phyloP scores from a whole-genome alignment of 768 basidiomycete genomes.

The Suillus clintonianus region DNA sequence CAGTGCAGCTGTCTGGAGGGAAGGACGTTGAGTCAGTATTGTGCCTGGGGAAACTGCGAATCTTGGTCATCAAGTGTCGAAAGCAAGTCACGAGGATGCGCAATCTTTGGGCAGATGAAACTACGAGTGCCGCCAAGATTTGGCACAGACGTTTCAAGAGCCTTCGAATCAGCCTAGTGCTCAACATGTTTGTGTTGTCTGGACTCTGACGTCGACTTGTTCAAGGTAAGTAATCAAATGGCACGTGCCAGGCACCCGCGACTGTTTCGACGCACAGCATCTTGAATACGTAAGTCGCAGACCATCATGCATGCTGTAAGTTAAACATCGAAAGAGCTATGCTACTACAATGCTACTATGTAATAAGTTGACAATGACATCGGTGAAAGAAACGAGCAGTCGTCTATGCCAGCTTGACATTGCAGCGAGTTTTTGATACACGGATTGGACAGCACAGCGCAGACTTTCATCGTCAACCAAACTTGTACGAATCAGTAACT shows the following conservation, averaged over 20 bases:
- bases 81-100: background rate
- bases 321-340: too few species aligned
- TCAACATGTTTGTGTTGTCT: background rate
- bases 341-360: too few species aligned
- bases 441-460: background rate
- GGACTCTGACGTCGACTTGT: background rate
- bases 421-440: too few species aligned
- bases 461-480: background rate
- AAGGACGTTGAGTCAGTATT: background rate
- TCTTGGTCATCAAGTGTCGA: background rate
- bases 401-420: too few species aligned
- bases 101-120: background rate
- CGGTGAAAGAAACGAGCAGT: too few species aligned
- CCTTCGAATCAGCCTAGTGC: background rate
- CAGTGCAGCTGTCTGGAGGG: background rate
- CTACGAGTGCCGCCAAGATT: background rate
- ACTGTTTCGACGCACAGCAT: too few species aligned
- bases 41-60: background rate
- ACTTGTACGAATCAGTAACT: slow-evolving; percentile 39
- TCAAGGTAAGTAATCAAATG: background rate
- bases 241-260: background rate
- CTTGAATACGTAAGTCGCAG: too few species aligned
- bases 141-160: background rate
- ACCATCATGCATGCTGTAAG: too few species aligned
- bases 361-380: too few species aligned